These are phyloP conservation scores for Penicillium turbatum DNA, from an alignment of 495 filamentous ascomycete species.

Conservation along the genomic window DNA sequence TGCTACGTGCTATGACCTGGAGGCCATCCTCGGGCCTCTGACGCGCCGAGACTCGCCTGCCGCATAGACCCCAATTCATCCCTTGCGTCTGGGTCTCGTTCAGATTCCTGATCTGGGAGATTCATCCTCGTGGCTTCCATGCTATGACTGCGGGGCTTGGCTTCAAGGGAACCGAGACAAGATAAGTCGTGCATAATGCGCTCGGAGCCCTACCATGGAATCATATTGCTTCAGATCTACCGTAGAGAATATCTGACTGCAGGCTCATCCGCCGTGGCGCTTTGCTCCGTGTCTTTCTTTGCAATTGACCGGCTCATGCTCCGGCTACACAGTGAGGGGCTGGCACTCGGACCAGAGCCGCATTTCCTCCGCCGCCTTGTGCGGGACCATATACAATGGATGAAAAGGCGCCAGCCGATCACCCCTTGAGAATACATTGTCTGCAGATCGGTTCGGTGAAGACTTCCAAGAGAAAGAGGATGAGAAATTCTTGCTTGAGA, in stretches of 20 bases:
- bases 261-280: neutral
- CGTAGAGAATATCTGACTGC: neutral
- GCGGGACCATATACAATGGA: constrained; percentile 82
- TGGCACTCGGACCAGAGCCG: constrained; percentile 56
- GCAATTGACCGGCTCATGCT: constrained; percentile 11
- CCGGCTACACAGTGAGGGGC: constrained; percentile 17
- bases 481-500: constrained; percentile 34
- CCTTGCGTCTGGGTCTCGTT: constrained; percentile 15
- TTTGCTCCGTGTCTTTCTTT: neutral
- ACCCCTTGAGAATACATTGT: constrained; percentile 44
- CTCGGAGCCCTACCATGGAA: neutral
- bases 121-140: constrained; percentile 19
- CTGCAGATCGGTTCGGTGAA: constrained; percentile 43
- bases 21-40: constrained; percentile 3
- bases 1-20: constrained; percentile 6
- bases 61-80: constrained; percentile 5
- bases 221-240: neutral
- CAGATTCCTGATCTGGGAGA: neutral
- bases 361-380: constrained; percentile 58
- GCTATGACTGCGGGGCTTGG: constrained; percentile 9
- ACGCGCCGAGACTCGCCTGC: constrained; percentile 9
- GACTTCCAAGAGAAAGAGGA: constrained; percentile 66
- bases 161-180: neutral
- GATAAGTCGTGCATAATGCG: constrained; percentile 3
- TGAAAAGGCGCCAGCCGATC: constrained; percentile 58